Base-by-base conservation (phyloP, 2,329 filamentous ascomycete species). In the Fusarium heterosporum region DNA sequence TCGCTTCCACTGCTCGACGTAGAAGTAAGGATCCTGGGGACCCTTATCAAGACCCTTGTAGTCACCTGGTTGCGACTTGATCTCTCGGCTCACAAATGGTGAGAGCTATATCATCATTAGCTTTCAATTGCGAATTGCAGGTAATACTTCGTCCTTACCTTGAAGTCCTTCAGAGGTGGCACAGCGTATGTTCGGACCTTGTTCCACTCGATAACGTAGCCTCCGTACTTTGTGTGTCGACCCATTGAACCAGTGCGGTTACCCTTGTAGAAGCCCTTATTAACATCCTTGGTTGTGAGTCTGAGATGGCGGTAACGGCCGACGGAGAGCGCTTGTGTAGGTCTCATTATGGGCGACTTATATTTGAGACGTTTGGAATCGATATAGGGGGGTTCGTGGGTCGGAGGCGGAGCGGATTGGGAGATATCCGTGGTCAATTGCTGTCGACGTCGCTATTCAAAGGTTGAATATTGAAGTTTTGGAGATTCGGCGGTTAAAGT, bases 221-320 rank as follows among this genome's bases (percentile, higher is more conserved):
- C 90, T 78, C 95, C 96, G 76, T 89, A 87, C 77, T 92, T 91
- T 54, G 92, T 94, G 81, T 96, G 93, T 14, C 84, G 81, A 78
- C 96, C 96, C 89, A 96, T 93, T 40, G 91, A 89, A 3, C 96
- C 96, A 1, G 93, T 90, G 45, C 94, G 86, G 73, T 91, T 97
- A 77, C 96, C 96, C 85, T 98, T 98, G 88, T 99, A 99, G 87
- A 90, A 99, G 71, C 94, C 95, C 76, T 93, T 93, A 78, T 91
- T 92, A 77, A 95, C 90, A 80, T 96, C 90, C 82, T 99, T 99
- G 71, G 95, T 97, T 13, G 93, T 97, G 75, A 99, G 87, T 52
- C 86, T 85, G 60, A 94, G 83, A 75, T 95, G 93, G 79, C 89
- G 87, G 74, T 93, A 86, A 58, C 87, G 86, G 77, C 88, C 81